phyloP scores from a whole-genome alignment of 2,329 filamentous ascomycete genomes.

The Apiospora sp. region DNA sequence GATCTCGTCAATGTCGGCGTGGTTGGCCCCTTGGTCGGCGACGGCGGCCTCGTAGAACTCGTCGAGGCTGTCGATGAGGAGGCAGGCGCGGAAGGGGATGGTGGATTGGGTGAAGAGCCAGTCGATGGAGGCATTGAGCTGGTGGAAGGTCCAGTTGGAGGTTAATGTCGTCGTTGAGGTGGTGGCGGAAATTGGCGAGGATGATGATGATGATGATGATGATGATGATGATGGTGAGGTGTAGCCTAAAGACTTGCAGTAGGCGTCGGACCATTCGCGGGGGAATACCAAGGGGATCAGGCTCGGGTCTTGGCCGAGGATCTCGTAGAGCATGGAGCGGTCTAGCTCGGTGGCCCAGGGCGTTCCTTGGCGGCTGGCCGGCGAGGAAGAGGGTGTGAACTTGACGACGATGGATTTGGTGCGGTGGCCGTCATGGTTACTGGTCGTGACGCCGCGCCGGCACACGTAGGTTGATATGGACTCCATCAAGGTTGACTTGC shows the following conservation, averaged over 20 bases:
- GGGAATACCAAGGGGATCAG: constrained; percentile 3
- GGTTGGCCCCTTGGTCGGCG: not conserved
- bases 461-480: not conserved
- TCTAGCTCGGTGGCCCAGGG: not conserved
- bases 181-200: no score
- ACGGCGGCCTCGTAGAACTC: not conserved
- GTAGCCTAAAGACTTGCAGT: not conserved
- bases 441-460: not conserved
- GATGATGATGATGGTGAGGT: not conserved
- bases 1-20: not conserved
- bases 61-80: constrained; percentile 5
- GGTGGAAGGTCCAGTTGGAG: not conserved
- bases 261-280: not conserved
- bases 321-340: not conserved
- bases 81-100: constrained; percentile 4
- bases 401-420: not conserved
- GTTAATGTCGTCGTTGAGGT: not conserved
- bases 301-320: not conserved
- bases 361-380: not conserved
- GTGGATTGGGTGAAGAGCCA: not conserved
- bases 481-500: constrained; percentile 7
- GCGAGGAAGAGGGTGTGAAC: not conserved
- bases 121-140: not conserved
- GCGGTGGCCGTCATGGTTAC: not conserved
- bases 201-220: no score